Base-by-base conservation (phyloP, 331 rosid species). In the Erythrophleum ivorense region DNA sequence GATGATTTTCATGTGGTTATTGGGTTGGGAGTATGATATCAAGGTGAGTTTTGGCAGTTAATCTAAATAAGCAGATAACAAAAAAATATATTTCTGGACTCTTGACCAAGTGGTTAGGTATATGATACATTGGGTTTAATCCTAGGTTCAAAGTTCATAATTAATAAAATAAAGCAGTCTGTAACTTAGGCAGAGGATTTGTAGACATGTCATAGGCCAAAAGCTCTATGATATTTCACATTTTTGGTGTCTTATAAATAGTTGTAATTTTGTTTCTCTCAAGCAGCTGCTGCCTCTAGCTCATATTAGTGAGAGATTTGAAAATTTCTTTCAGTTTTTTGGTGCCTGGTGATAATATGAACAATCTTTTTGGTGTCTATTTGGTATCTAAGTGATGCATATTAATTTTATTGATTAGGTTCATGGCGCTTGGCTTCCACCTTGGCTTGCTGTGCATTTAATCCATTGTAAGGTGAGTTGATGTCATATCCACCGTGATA, bases 351-450 rank as follows among this genome's bases (percentile, higher is more conserved):
- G 60, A 49, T 71, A 49, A 45, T 77, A 15, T 53, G 43, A 79
- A 31, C 38, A 40, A 19, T 54, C 33, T 64, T 38, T 14, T 6
- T 76, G 21, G 41, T 53, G 58, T 70, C 53, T n/a, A 58, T 9
- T 60, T 38, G 14, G 72, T 12, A 45, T 58, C 33, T 58, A 49
- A 71, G 84, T 89, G 86, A 84, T 69, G 79, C 79, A 78, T 67
- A 45, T 52, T 87, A 43, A 34, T 62, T 68, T 88, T 41, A 82
- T 71, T 83, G 77, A 83, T 82, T 89, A 96, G 99, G 90, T 79
- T 80, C 99, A 92, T 83, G 87, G 88, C 73, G 91, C 97, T 52
- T 96, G 99, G 98, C 85, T 96, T 86, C 99, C 99, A 62, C 91
- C 91, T 78, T 96, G 99, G 99, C 91, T 96, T 86, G 92, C 89